Evolutionary conservation across 2,329 filamentous ascomycete genomes (phyloP).

Genomic region (Rosellinia necatrix): DNA sequence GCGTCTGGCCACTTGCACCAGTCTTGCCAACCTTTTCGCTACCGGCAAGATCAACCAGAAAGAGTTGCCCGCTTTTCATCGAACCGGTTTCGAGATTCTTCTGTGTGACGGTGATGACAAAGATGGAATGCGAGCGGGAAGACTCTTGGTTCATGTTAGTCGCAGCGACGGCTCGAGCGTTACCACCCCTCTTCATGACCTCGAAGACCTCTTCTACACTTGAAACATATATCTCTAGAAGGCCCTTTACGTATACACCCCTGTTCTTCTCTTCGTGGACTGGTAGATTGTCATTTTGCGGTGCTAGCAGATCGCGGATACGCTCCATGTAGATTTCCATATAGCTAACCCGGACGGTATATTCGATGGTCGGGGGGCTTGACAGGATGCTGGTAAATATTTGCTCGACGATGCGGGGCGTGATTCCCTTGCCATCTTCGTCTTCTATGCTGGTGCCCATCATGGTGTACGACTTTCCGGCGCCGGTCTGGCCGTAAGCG

Average conservation of each 20-base stretch:
- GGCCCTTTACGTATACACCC: constrained; percentile 94
- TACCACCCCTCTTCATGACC: constrained; percentile 91
- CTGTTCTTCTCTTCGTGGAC: constrained; percentile 98
- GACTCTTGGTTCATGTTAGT: constrained; percentile 99
- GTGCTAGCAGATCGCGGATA: constrained; percentile 89
- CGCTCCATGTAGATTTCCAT: constrained; percentile 99
- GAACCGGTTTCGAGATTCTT: constrained; percentile 97
- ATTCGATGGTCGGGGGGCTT: constrained; percentile 92
- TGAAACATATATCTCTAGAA: constrained; percentile 93
- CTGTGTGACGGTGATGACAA: constrained; percentile 94
- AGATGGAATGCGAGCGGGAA: constrained; percentile 96
- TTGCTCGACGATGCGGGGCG: constrained; percentile 95
- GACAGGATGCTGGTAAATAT: constrained; percentile 95
- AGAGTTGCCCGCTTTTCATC: constrained; percentile 93
- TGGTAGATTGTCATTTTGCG: constrained; percentile 93
- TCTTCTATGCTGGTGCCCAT: constrained; percentile 96
- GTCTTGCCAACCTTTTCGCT: constrained; percentile 99
- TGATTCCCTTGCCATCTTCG: constrained; percentile 85
- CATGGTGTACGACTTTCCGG: constrained; percentile 99
- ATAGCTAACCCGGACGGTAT: constrained; percentile 97
- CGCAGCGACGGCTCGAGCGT: constrained; percentile 86
- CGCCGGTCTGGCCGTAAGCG: constrained; percentile 96
- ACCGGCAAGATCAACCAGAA: constrained; percentile 96
- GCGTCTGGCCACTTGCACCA: constrained; percentile 92
- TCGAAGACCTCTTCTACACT: constrained; percentile 96